phyloP scores from a whole-genome alignment of 225 moss, liverwort and hornwort species.

The Neckera pumila region DNA sequence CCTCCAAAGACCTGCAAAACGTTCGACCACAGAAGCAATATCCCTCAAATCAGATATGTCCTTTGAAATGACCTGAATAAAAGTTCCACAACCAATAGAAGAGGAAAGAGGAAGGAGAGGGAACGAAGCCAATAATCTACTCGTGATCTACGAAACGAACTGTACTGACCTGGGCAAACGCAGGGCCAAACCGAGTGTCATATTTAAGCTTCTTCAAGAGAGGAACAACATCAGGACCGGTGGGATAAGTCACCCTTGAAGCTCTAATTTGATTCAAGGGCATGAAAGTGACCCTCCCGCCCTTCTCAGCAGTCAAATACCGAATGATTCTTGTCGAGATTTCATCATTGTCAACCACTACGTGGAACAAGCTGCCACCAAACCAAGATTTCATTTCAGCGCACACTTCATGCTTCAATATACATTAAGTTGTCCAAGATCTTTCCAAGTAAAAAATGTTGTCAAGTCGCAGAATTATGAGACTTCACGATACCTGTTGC shows the following conservation, averaged over 20 bases:
- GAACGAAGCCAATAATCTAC: background rate
- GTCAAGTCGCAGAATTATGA: background rate
- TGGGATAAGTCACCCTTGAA: conserved; percentile 61
- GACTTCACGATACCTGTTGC: conserved; percentile 41
- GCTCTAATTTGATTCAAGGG: conserved; percentile 72
- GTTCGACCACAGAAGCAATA: background rate
- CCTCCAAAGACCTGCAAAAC: conserved; percentile 70
- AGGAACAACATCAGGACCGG: conserved; percentile 90
- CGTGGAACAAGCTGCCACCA: conserved; percentile 64
- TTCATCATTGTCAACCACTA: conserved; percentile 84
- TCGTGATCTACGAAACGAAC: background rate
- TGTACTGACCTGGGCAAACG: conserved; percentile 66
- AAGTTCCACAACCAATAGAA: background rate
- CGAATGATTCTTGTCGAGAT: conserved; percentile 81
- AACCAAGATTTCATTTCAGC: background rate
- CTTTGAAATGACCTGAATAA: background rate
- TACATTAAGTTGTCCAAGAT: background rate
- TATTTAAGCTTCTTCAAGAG: conserved; percentile 66
- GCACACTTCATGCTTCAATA: background rate
- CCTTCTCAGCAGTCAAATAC: conserved; percentile 71
- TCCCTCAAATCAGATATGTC: background rate
- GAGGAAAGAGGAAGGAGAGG: background rate
- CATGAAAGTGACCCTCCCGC: conserved; percentile 90
- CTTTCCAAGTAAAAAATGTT: background rate
- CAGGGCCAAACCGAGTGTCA: conserved; percentile 39